phyloP scores from a whole-genome alignment of 495 filamentous ascomycete species.

The Aspergillus homomorphus region DNA sequence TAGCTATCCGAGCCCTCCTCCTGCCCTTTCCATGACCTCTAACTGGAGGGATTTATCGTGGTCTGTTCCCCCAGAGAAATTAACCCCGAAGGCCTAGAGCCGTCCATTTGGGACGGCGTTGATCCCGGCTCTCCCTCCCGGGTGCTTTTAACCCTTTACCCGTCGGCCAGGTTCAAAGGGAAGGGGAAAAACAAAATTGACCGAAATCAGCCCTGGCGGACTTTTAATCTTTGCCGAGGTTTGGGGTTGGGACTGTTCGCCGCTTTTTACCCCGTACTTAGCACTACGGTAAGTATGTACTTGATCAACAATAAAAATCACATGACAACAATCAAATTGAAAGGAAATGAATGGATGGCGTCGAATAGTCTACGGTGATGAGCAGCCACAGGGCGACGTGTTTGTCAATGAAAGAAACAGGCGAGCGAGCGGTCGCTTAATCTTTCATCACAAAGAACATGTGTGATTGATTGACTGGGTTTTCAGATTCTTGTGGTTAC shows the following conservation, averaged over 20 bases:
- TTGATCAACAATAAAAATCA: too few species aligned
- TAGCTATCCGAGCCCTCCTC: not conserved
- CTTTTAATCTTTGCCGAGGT: not conserved
- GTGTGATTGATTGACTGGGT: not conserved
- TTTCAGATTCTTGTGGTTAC: too few species aligned
- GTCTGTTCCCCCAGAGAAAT: not conserved
- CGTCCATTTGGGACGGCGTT: too few species aligned
- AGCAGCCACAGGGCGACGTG: not conserved
- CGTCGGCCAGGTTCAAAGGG: not conserved
- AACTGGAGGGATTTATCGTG: not conserved
- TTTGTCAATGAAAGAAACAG: not conserved
- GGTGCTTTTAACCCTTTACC: not conserved
- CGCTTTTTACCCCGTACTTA: too few species aligned
- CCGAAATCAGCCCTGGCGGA: too few species aligned
- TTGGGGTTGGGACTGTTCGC: not conserved
- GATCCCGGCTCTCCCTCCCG: too few species aligned
- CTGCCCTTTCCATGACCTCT: not conserved
- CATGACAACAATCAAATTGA: not conserved
- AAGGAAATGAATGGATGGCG: not conserved
- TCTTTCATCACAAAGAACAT: not conserved
- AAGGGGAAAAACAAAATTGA: not conserved
- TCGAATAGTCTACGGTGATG: not conserved
- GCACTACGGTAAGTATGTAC: too few species aligned
- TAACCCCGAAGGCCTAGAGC: slow-evolving; percentile 2
- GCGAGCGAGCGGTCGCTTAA: not conserved